A percentile compares a stretch with the other conserved stretches of the same genome.
phyloP scores from a whole-genome alignment of 345 rosid genomes.

The Gossypium raimondii region DNA sequence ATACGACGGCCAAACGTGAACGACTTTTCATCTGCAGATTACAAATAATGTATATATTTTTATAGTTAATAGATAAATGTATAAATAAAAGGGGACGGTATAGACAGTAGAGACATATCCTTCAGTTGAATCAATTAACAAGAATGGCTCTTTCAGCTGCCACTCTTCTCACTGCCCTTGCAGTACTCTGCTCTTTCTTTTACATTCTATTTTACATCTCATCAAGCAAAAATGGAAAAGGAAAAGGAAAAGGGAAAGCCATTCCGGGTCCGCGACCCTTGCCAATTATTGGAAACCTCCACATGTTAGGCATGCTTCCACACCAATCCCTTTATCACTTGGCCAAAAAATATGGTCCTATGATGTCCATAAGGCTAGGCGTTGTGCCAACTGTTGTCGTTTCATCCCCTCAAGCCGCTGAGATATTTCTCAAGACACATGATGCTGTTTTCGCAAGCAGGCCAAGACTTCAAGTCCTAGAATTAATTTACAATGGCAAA shows the following conservation, averaged over 20 bases:
- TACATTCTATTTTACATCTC: background rate
- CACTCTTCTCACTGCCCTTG: background rate
- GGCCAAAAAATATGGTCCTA: slow-evolving; percentile 37
- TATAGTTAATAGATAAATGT: no score
- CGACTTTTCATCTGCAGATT: no score
- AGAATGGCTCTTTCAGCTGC: background rate
- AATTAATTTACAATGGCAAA: background rate
- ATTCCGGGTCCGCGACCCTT: slow-evolving; percentile 43
- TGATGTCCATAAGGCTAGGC: slow-evolving; percentile 38
- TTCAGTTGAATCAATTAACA: background rate
- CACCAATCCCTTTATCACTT: slow-evolving; percentile 31
- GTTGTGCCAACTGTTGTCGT: slow-evolving; percentile 29
- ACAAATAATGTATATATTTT: no score
- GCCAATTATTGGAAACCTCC: slow-evolving; percentile 40
- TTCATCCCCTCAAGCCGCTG: slow-evolving; percentile 38
- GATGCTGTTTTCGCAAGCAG: slow-evolving; percentile 24
- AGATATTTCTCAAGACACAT: slow-evolving; percentile 21
- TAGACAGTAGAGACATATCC: no score
- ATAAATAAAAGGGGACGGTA: no score
- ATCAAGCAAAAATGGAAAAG: background rate
- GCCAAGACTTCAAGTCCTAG: slow-evolving; percentile 15
- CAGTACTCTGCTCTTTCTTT: background rate
- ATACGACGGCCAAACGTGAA: no score
- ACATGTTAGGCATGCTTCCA: slow-evolving; percentile 32
- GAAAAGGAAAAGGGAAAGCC: background rate